phyloP scores from a whole-genome alignment of 495 filamentous ascomycete species.

The Cercophora samala region DNA sequence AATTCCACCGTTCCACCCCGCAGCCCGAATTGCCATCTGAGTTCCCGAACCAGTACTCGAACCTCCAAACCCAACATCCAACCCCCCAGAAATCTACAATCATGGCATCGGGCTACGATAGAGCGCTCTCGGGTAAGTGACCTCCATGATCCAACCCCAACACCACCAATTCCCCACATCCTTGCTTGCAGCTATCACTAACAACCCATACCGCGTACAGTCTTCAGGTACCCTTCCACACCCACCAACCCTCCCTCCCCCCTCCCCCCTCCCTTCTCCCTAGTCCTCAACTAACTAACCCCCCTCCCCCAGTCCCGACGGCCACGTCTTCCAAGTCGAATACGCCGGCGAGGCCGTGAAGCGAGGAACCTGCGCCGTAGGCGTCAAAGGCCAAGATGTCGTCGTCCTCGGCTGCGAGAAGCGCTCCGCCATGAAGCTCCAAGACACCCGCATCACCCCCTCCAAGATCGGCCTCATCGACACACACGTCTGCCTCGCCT shows the following conservation, averaged over 20 bases:
- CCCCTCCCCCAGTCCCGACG: constrained; percentile 71
- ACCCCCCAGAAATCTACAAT: constrained; percentile 17
- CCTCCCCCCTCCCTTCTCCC: constrained; percentile 10
- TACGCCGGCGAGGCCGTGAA: constrained; percentile 99
- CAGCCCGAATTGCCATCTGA: neutral
- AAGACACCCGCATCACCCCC: constrained; percentile 98
- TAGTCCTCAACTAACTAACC: constrained; percentile 28
- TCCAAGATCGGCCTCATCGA: constrained; percentile 96
- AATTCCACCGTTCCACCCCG: neutral
- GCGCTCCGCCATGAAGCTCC: constrained; percentile 96
- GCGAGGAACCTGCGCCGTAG: constrained; percentile 96
- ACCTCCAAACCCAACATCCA: neutral
- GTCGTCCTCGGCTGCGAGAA: constrained; percentile 98
- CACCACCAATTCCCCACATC: constrained; percentile 5
- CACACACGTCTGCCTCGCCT: constrained; percentile 92
- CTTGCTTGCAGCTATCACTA: constrained; percentile 35
- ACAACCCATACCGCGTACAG: constrained; percentile 41
- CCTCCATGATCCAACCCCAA: neutral
- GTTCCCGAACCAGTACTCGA: neutral
- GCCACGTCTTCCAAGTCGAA: constrained; percentile 99
- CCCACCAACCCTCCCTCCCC: constrained; percentile 37
- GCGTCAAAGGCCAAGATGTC: constrained; percentile 90
- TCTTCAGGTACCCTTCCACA: constrained; percentile 54
- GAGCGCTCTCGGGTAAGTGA: constrained; percentile 85
- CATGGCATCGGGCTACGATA: constrained; percentile 88